phyloP scores from a whole-genome alignment of 768 basidiomycete genomes.

The Infundibulicybe gibba region DNA sequence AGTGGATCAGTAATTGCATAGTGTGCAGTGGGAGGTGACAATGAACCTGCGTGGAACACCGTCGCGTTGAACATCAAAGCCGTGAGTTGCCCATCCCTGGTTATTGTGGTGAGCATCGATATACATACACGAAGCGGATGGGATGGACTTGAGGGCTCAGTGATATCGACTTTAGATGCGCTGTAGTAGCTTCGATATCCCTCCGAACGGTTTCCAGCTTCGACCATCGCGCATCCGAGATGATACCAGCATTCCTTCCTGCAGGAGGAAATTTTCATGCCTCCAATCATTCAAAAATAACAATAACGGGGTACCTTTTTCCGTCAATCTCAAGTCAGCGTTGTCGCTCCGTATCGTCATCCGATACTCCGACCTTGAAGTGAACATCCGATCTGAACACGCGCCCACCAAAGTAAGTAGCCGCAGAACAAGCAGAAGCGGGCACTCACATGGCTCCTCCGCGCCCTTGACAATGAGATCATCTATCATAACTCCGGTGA shows the following conservation, averaged over 20 bases:
- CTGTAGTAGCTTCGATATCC: conserved; percentile 30
- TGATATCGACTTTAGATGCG: conserved; percentile 27
- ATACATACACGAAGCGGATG: background rate
- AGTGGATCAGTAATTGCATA: background rate
- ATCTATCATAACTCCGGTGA: conserved; percentile 88
- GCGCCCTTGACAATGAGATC: conserved; percentile 86
- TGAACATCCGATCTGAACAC: conserved; percentile 84
- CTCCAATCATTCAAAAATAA: background rate
- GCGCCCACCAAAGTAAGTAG: conserved; percentile 3
- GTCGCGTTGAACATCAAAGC: conserved; percentile 41
- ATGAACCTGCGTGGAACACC: conserved; percentile 38
- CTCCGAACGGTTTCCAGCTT: conserved; percentile 27
- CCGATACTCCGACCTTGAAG: conserved; percentile 85
- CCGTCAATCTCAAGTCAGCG: conserved; percentile 79
- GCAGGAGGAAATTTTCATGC: background rate
- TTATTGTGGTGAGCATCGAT: background rate
- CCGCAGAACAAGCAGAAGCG: background rate
- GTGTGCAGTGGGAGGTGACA: too few species aligned
- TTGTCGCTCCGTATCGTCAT: conserved; percentile 88
- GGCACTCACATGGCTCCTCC: conserved; percentile 84
- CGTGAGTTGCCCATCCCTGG: conserved; percentile 36
- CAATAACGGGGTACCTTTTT: conserved; percentile 47
- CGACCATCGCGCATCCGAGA: conserved; percentile 44
- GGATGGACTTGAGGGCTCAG: conserved; percentile 39
- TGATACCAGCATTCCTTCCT: conserved; percentile 41